Evolutionary conservation across 108 stramenopile genomes (phyloP).

Genomic region (Fistulifera solaris): DNA sequence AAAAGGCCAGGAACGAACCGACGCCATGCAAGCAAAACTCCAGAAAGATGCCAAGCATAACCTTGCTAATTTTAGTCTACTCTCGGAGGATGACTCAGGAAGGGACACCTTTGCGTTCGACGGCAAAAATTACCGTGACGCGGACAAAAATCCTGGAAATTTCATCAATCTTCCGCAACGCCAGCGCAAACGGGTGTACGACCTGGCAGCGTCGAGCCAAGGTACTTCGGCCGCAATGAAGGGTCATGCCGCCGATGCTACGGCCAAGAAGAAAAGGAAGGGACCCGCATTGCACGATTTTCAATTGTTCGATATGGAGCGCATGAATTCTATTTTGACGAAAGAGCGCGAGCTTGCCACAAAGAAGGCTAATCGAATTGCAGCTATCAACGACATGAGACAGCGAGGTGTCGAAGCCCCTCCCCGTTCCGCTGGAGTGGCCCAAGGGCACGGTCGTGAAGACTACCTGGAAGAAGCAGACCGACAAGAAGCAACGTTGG

Average conservation of each 20-base stretch:
- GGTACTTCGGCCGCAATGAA: constrained; percentile 46
- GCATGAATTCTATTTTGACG: constrained; percentile 60
- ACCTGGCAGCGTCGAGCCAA: constrained; percentile 80
- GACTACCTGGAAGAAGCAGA: constrained; percentile 41
- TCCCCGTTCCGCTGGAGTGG: constrained; percentile 5
- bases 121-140: constrained; percentile 83
- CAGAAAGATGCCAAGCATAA: constrained; percentile 94
- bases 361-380: constrained; percentile 59
- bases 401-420: constrained; percentile 36
- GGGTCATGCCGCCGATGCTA: constrained; percentile 64
- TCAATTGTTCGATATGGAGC: constrained; percentile 85
- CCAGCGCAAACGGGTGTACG: constrained; percentile 95
- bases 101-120: constrained; percentile 83
- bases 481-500: constrained; percentile 48
- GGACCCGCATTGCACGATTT: constrained; percentile 88
- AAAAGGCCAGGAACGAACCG: constrained; percentile 87
- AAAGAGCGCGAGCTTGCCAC: constrained; percentile 66
- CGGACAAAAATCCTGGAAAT: constrained; percentile 49
- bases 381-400: constrained; percentile 60
- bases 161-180: constrained; percentile 95
- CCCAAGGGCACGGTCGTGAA: constrained; percentile 5
- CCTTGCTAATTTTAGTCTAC: constrained; percentile 85
- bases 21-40: constrained; percentile 79
- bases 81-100: constrained; percentile 71
- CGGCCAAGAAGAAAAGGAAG: constrained; percentile 76